Conservation (phyloP, 192 early-diverging fungal species). For the Spizellomyces punctatus region DNA sequence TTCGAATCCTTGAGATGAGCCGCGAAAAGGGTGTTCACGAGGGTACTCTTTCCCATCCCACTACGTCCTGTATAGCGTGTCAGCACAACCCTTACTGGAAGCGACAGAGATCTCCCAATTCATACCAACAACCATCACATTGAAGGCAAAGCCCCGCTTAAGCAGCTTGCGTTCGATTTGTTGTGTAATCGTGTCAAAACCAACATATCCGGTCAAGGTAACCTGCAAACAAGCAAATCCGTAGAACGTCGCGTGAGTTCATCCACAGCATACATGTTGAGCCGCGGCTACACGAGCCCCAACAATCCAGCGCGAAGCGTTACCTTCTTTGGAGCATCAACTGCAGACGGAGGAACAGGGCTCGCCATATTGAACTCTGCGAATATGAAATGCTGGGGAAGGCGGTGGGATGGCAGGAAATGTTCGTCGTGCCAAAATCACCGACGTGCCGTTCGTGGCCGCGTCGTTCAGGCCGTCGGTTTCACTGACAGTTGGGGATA, state of each 20-base stretch:
- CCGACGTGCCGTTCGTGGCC: no score
- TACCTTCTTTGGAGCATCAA: no score
- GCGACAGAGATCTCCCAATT: not conserved
- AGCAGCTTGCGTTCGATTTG: conserved; percentile 98
- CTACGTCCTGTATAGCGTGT: conserved; percentile 71
- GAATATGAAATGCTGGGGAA: no score
- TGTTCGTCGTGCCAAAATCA: no score
- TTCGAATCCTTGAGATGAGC: conserved; percentile 93
- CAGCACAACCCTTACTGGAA: not conserved
- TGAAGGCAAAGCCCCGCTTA: conserved; percentile 97
- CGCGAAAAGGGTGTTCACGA: conserved; percentile 98
- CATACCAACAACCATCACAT: conserved; percentile 96
- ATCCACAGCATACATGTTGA: no score
- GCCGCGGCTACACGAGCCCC: no score
- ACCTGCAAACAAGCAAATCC: conserved; percentile 4
- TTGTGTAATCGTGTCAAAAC: conserved; percentile 94
- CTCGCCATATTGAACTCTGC: no score
- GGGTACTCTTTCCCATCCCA: conserved; percentile 96
- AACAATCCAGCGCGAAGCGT: no score
- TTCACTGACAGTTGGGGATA: no score
- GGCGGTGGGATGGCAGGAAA: no score
- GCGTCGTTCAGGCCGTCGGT: no score
- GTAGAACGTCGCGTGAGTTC: not conserved
- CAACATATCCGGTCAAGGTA: conserved; percentile 87
- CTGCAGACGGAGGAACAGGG: no score